A percentile compares a stretch with the other conserved stretches of the same genome.
Evolutionary conservation across 2,329 filamentous ascomycete genomes (phyloP).

Genomic region (Periglandula ipomoeae): DNA sequence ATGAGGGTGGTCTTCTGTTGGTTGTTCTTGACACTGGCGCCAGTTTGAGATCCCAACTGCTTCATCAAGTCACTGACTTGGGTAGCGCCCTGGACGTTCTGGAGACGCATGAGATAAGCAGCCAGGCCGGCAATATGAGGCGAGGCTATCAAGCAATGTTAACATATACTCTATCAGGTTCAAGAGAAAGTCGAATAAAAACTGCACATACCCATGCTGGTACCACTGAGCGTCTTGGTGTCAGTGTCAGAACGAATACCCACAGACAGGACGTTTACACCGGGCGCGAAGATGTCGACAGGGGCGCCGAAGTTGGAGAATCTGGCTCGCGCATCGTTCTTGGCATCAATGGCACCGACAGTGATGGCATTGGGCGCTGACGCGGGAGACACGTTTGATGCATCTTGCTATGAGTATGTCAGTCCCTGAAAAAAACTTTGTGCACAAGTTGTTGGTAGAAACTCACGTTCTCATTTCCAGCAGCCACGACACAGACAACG

Average conservation of each 20-base stretch:
- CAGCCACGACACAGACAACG: conserved; percentile 49
- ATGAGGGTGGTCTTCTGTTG: conserved; percentile 34
- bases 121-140: conserved; percentile 61
- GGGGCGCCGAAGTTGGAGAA: conserved; percentile 50
- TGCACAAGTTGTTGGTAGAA: background rate
- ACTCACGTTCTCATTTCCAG: conserved; percentile 45
- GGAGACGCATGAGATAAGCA: conserved; percentile 55
- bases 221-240: conserved; percentile 39
- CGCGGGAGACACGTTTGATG: conserved; percentile 41
- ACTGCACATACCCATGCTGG: conserved; percentile 42
- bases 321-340: conserved; percentile 35
- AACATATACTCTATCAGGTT: background rate
- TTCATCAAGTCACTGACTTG: conserved; percentile 39
- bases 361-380: conserved; percentile 48
- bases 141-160: conserved; percentile 33
- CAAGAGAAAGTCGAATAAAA: background rate
- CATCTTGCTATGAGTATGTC: conserved; percentile 28
- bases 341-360: conserved; percentile 48
- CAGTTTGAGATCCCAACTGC: conserved; percentile 38
- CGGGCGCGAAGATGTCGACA: conserved; percentile 49
- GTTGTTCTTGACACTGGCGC: conserved; percentile 35
- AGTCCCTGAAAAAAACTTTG: too few relatives aligned
- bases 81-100: conserved; percentile 32
- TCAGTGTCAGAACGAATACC: conserved; percentile 40
- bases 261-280: conserved; percentile 43